Conservation (phyloP, 2,329 filamentous ascomycete genomes). For the Celoporthe dispersa region DNA sequence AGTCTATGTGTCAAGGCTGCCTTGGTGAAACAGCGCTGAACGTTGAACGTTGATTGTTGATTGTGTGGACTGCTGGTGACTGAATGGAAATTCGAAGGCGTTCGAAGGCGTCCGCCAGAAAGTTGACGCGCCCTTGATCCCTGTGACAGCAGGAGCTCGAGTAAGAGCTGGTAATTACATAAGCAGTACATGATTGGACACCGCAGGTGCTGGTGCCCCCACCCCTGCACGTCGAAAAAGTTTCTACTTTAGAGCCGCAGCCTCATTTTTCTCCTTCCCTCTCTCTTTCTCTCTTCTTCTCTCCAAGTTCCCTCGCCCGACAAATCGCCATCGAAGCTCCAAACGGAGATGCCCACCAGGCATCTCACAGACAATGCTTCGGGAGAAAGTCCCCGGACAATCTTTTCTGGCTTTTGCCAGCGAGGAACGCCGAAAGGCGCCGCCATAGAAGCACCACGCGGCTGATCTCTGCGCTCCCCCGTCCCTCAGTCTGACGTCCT, state of each 20-base stretch:
- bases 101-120: conserved; percentile 12
- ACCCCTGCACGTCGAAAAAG: conserved; percentile 27
- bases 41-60: conserved; percentile 1
- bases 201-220: conserved; percentile 8
- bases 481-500: conserved; percentile 44
- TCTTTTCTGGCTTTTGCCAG: conserved; percentile 40
- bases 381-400: conserved; percentile 99
- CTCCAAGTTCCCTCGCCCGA: conserved; percentile 81
- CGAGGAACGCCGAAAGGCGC: conserved; percentile 89
- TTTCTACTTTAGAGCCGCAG: conserved; percentile 24
- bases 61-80: not conserved
- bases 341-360: conserved; percentile 69
- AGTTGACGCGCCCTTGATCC: conserved; percentile 18
- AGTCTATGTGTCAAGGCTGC: conserved; percentile 3
- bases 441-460: conserved; percentile 98
- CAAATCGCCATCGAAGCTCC: conserved; percentile 99
- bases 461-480: conserved; percentile 73
- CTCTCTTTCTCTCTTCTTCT: conserved; percentile 42
- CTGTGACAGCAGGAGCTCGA: conserved; percentile 13
- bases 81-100: conserved; percentile 24
- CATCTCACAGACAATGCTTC: conserved; percentile 67
- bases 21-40: not conserved
- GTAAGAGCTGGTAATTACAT: conserved; percentile 10
- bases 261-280: conserved; percentile 31
- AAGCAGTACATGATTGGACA: conserved; percentile 23